A percentile compares a stretch with the other conserved stretches of the same genome.
phyloP scores from a whole-genome alignment of 106 monocot genomes.

The Acorus gramineus region DNA sequence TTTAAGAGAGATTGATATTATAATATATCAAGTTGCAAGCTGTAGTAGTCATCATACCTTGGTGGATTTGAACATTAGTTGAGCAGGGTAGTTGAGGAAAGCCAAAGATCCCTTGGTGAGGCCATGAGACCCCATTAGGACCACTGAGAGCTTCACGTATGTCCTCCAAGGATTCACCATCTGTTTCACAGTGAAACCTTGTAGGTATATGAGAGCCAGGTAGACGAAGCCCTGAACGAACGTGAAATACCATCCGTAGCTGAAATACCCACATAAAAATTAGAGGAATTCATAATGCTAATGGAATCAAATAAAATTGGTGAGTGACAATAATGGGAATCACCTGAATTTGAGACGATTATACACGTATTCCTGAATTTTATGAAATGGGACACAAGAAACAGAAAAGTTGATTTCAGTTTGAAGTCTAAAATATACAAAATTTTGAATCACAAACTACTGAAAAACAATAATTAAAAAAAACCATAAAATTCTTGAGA shows the following conservation, averaged over 20 bases:
- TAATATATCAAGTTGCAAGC: neutral
- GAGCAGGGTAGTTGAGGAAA: slow-evolving; percentile 92
- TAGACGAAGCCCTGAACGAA: slow-evolving; percentile 92
- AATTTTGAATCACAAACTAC: no score
- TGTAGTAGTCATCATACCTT: slow-evolving; percentile 31
- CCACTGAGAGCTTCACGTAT: slow-evolving; percentile 72
- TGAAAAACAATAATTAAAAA: no score
- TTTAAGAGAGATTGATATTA: no score
- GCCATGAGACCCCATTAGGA: slow-evolving; percentile 89
- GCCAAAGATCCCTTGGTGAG: slow-evolving; percentile 90
- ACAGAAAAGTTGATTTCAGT: no score
- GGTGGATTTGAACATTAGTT: slow-evolving; percentile 97
- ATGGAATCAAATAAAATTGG: no score
- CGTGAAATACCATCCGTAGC: slow-evolving; percentile 98
- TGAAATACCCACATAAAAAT: slow-evolving; percentile 18
- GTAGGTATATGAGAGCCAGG: slow-evolving; percentile 51
- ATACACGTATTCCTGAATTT: slow-evolving; percentile 83
- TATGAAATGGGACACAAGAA: neutral
- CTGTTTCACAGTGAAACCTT: slow-evolving; percentile 74
- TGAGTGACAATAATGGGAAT: neutral
- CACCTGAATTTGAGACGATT: slow-evolving; percentile 86
- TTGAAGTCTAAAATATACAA: no score
- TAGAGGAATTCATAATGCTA: no score
- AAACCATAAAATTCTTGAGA: no score
- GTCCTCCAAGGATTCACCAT: slow-evolving; percentile 95